Percentiles rank a stretch among this genome's conserved stretches.
phyloP scores from a whole-genome alignment of 331 rosid genomes.

The Quercus lobata region DNA sequence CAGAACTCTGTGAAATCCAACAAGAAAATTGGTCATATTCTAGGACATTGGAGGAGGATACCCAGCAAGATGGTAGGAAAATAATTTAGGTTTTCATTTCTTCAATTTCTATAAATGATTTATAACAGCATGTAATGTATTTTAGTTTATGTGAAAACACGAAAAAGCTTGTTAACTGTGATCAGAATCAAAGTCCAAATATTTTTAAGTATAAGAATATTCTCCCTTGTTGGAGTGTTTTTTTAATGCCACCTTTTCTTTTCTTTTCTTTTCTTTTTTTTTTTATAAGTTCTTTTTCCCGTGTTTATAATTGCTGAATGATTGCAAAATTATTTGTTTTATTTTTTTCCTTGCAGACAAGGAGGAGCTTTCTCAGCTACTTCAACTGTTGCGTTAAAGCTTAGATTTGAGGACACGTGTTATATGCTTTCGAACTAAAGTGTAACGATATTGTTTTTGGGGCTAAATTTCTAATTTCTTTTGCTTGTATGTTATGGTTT shows the following conservation, averaged over 20 bases:
- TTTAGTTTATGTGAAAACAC: no score
- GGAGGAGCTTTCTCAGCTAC: slow-evolving; percentile 57
- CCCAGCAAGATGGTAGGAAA: not conserved
- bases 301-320: no score
- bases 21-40: not conserved
- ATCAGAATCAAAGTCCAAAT: no score
- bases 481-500: not conserved
- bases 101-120: not conserved
- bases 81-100: not conserved
- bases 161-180: no score
- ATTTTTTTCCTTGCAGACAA: not conserved
- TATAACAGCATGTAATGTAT: no score
- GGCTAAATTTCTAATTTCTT: not conserved
- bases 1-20: not conserved
- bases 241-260: no score
- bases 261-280: no score
- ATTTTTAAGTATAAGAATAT: no score
- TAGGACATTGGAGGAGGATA: no score
- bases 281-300: no score
- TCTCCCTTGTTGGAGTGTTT: no score
- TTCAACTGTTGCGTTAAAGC: slow-evolving; percentile 89
- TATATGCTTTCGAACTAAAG: not conserved
- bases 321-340: not conserved
- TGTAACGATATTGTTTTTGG: not conserved
- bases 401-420: slow-evolving; percentile 5